These are phyloP conservation scores for Larix kaempferi DNA, from an alignment of 75 land plant species.

Conservation along the genomic window DNA sequence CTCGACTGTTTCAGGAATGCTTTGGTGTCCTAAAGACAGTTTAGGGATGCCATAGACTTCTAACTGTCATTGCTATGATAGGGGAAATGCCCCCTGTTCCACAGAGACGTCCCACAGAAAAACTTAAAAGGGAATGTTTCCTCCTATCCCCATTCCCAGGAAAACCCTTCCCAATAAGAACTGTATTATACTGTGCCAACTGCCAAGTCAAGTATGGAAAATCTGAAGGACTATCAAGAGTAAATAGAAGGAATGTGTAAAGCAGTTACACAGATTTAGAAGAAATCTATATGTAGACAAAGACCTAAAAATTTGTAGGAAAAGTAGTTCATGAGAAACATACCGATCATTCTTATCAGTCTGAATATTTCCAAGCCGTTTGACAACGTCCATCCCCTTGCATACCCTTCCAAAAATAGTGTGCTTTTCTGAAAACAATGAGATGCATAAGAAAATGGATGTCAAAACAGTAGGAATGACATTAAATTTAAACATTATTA, in stretches of 20 bases:
- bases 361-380: slow-evolving; percentile 89
- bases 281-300: neutral
- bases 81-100: no score
- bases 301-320: neutral
- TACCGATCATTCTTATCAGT: slow-evolving; percentile 91
- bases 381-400: slow-evolving; percentile 88
- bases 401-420: slow-evolving; percentile 94
- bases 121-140: neutral
- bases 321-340: neutral
- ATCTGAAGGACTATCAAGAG: neutral
- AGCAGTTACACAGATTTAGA: neutral
- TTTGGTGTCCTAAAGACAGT: no score
- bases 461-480: neutral
- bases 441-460: neutral
- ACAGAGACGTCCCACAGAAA: no score
- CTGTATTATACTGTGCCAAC: neutral
- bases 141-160: neutral
- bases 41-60: no score
- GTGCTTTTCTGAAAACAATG: slow-evolving; percentile 68
- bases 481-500: neutral
- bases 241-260: neutral
- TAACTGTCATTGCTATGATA: no score
- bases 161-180: neutral
- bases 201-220: neutral
- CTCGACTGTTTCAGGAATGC: no score